Evolutionary conservation across 768 basidiomycete genomes (phyloP).

Genomic region (Leccinum rimulosum): DNA sequence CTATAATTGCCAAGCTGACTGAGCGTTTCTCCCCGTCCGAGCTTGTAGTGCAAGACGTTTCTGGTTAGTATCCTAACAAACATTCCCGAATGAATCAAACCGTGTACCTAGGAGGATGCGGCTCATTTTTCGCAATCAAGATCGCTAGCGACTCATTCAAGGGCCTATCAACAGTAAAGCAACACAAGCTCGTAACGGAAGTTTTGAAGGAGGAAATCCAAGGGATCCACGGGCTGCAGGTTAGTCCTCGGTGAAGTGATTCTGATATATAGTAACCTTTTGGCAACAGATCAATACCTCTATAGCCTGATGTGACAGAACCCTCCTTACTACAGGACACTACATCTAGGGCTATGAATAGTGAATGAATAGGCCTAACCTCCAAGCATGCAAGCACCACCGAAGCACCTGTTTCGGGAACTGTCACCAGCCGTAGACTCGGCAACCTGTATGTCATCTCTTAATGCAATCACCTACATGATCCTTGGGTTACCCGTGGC

Average conservation of each 20-base stretch:
- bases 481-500: not conserved
- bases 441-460: not conserved
- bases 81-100: not conserved
- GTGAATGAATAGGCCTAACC: not conserved
- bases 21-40: conserved; percentile 75
- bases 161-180: conserved; percentile 84
- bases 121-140: conserved; percentile 92
- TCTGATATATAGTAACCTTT: conserved; percentile 6
- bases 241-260: conserved; percentile 33
- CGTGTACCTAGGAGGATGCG: conserved; percentile 76
- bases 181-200: conserved; percentile 88
- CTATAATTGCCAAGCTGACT: conserved; percentile 70
- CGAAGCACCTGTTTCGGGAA: not conserved
- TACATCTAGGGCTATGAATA: conserved; percentile 9
- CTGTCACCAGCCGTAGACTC: not conserved
- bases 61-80: conserved; percentile 55
- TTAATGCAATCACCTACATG: not conserved
- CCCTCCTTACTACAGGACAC: not conserved
- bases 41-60: conserved; percentile 90
- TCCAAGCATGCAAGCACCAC: not conserved
- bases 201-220: conserved; percentile 85
- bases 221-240: conserved; percentile 93
- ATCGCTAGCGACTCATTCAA: conserved; percentile 85
- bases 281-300: conserved; percentile 38
- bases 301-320: conserved; percentile 10